Evolutionary conservation across 305 asterid genomes (phyloP), one percentile per base, ranked within the genome.

Genomic region (Solanum hybrid): DNA sequence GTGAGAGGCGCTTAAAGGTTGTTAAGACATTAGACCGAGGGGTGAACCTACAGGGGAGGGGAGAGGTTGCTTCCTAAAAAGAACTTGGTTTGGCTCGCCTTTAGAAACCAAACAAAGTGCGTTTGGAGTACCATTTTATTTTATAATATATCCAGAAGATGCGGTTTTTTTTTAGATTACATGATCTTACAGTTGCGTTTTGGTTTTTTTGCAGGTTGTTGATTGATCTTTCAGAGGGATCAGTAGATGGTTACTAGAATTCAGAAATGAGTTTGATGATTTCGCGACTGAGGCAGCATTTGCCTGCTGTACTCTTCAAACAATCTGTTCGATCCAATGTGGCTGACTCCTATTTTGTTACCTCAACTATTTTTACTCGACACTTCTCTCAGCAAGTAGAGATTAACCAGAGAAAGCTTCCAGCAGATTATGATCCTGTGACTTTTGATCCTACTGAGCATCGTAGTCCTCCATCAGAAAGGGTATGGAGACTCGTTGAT

Each of bases 361-460:
- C 92, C 89, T 91, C 93, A 10, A 79, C 86, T 87, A 90, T 93
- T 84, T 17, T 31, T 29, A 88, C 73, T 32, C 90, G 96, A 37
- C 85, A 88, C 86, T 93, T 91, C 34, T 90, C 90, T 90, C 97
- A 94, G 88, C 92, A 91, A 91, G 92, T 95, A 11, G 98, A 95
- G 71, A 91, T 94, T 88, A 96, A 95, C 91, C 98, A 93, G 88
- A 93, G 96, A 90, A 92, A 93, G 92, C 99, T 96, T 86, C 97
- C 98, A 17, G 93, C 98, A 7, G 98, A 96, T 93, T 96, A 96
- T 80, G 96, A 95, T 82, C 96, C 95, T 7, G 91, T 93, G 16
- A 93, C 92, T 64, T 96, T 95, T 78, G 96, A 96, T 87, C 96
- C 99, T 66, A 93, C 96, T 3, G 97, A 95, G 93, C 97, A 95